A percentile compares a stretch with the other conserved stretches of the same genome.
Evolutionary conservation across 192 early-diverging fungal genomes (phyloP).

Genomic region (Rhizoclosmatium sp.): DNA sequence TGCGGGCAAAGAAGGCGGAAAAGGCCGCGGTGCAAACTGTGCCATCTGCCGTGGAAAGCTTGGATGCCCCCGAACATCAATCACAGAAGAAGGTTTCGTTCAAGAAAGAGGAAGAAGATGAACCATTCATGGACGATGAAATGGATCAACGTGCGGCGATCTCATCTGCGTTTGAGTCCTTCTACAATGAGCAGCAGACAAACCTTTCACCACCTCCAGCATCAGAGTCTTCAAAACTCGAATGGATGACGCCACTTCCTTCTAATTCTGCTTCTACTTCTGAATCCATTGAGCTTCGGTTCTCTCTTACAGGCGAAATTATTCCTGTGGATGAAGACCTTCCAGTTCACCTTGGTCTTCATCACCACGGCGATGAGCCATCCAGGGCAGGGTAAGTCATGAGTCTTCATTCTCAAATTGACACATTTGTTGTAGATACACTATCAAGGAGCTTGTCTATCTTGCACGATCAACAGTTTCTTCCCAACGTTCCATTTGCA

Average conservation of each 20-base stretch:
- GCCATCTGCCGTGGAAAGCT: background rate
- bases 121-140: background rate
- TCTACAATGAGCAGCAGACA: conserved; percentile 46
- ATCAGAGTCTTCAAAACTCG: conserved; percentile 46
- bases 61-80: conserved; percentile 9
- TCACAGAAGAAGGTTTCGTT: conserved; percentile 52
- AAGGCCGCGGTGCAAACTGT: background rate
- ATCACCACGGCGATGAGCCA: conserved; percentile 91
- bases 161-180: background rate
- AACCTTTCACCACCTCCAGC: conserved; percentile 12
- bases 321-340: conserved; percentile 63
- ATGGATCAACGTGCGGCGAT: background rate
- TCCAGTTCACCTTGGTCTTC: conserved; percentile 73
- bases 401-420: background rate
- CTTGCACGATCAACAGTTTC: conserved; percentile 13
- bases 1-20: conserved; percentile 39
- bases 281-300: conserved; percentile 66
- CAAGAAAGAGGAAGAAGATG: background rate
- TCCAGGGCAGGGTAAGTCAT: conserved; percentile 78
- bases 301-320: conserved; percentile 81
- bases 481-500: conserved; percentile 9
- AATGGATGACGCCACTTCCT: conserved; percentile 53
- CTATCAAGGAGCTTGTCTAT: conserved; percentile 26
- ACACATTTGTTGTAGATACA: background rate
- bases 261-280: conserved; percentile 52